phyloP scores from a whole-genome alignment of 345 rosid species.

The Eucalyptus globulus region DNA sequence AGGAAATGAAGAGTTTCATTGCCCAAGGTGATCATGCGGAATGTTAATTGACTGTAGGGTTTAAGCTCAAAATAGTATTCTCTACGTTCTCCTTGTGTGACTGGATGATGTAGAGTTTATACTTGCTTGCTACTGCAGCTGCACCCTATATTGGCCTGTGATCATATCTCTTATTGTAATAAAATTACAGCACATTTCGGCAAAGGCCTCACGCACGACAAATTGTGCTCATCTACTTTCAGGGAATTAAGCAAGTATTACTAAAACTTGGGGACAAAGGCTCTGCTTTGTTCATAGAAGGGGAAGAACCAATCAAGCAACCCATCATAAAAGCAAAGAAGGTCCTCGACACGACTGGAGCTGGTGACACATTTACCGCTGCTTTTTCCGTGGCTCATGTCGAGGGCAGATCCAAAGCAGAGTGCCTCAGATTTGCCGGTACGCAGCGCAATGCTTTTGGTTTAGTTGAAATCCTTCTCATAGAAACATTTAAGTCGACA shows the following conservation, averaged over 20 bases:
- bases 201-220: not conserved
- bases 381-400: constrained; percentile 90
- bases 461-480: not conserved
- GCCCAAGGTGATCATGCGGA: not conserved
- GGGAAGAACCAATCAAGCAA: constrained; percentile 60
- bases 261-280: constrained; percentile 92
- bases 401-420: constrained; percentile 68
- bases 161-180: not conserved
- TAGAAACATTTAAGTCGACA: not conserved
- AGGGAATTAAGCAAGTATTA: constrained; percentile 83
- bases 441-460: not conserved
- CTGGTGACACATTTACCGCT: constrained; percentile 96
- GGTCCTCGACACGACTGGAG: constrained; percentile 93
- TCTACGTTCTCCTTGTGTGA: not conserved
- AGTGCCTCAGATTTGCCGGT: constrained; percentile 91
- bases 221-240: constrained; percentile 1
- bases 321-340: constrained; percentile 54
- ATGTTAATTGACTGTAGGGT: not conserved
- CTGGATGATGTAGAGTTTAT: not conserved
- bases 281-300: constrained; percentile 69
- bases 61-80: not conserved
- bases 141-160: not conserved
- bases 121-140: not conserved
- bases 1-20: not conserved
- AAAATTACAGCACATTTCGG: not conserved